Conservation (phyloP, 441 rosid species). For the Aquilaria agallochum region DNA sequence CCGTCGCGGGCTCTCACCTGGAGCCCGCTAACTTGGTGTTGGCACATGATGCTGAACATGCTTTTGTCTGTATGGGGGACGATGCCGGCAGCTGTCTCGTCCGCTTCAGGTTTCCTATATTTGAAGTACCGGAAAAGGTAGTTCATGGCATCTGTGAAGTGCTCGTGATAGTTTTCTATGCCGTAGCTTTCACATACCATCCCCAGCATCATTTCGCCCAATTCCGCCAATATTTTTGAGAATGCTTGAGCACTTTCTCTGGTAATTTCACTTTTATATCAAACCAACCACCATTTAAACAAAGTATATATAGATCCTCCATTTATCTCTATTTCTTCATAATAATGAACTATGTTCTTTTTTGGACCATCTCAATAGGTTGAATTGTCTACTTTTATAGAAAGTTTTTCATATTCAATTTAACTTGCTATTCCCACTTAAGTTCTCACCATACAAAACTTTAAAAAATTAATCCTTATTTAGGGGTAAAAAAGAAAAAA, state of each 20-base stretch:
- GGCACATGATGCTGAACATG: slow-evolving; percentile 43
- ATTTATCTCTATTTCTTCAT: too few relatives aligned
- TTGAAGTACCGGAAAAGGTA: slow-evolving; percentile 31
- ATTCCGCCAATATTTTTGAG: slow-evolving; percentile 26
- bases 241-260: slow-evolving; percentile 26
- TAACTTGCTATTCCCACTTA: too few relatives aligned
- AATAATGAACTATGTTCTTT: too few relatives aligned
- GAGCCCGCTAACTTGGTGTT: slow-evolving; percentile 46
- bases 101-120: slow-evolving; percentile 14
- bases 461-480: too few relatives aligned
- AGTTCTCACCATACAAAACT: too few relatives aligned
- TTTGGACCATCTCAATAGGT: too few relatives aligned
- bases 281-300: too few relatives aligned
- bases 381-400: too few relatives aligned
- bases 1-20: slow-evolving; percentile 38
- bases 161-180: slow-evolving; percentile 16
- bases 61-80: slow-evolving; percentile 35
- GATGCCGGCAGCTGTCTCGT: slow-evolving; percentile 11
- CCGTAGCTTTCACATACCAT: slow-evolving; percentile 34
- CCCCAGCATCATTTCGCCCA: slow-evolving; percentile 21
- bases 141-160: slow-evolving; percentile 10
- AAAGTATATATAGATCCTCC: too few relatives aligned
- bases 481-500: too few relatives aligned
- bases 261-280: neutral
- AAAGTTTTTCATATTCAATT: too few relatives aligned